Conservation (phyloP, 768 basidiomycete genomes). For the Psilocybe cyanescens region DNA sequence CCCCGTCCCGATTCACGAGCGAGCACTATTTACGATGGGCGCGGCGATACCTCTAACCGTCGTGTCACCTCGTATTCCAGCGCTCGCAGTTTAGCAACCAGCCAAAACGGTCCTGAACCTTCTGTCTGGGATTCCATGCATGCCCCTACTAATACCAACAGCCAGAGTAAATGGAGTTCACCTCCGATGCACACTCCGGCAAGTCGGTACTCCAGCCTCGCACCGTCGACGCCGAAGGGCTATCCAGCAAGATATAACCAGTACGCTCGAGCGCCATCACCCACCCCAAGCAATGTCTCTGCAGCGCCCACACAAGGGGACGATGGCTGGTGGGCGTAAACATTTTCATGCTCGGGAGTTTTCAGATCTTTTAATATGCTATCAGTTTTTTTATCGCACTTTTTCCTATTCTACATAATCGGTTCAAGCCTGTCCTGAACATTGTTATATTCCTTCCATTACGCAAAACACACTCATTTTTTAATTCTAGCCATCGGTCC, state of each 20-base stretch:
- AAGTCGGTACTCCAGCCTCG: slow-evolving; percentile 39
- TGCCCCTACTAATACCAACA: slow-evolving; percentile 36
- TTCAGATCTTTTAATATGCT: slow-evolving; percentile 14
- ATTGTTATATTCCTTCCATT: neutral
- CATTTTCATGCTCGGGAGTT: slow-evolving; percentile 9
- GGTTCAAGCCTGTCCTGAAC: neutral
- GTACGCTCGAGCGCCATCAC: slow-evolving; percentile 54
- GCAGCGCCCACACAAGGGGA: slow-evolving; percentile 68
- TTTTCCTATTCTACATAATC: neutral
- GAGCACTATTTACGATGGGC: slow-evolving; percentile 61
- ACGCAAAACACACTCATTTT: neutral
- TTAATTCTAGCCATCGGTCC: slow-evolving; percentile 16
- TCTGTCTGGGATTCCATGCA: slow-evolving; percentile 80
- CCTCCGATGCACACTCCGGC: slow-evolving; percentile 35
- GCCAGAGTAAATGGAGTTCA: slow-evolving; percentile 29
- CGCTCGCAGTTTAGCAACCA: slow-evolving; percentile 15
- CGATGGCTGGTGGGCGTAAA: slow-evolving; percentile 81
- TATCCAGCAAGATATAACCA: slow-evolving; percentile 28
- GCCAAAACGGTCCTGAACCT: slow-evolving; percentile 47
- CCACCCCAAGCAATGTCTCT: slow-evolving; percentile 79
- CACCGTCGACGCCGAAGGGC: slow-evolving; percentile 40
- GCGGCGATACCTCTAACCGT: slow-evolving; percentile 55
- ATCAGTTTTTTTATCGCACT: slow-evolving; percentile 1
- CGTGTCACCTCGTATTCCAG: slow-evolving; percentile 34
- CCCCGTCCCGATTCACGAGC: slow-evolving; percentile 77